Percentiles rank a stretch among this genome's conserved stretches.
phyloP scores from a whole-genome alignment of 2,329 filamentous ascomycete genomes.

The Mycosphaerelloides madeirae region DNA sequence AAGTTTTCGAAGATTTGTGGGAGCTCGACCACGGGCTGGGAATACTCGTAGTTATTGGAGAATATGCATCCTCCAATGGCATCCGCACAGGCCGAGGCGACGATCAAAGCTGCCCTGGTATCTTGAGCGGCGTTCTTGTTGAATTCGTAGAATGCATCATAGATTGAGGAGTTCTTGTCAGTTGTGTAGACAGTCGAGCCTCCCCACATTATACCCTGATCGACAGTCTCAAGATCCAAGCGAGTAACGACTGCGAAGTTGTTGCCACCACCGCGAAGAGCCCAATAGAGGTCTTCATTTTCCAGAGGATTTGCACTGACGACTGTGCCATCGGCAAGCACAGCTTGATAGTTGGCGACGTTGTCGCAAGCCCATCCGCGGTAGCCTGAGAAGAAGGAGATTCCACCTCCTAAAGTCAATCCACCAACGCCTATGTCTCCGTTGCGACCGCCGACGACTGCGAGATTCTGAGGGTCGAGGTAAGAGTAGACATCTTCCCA shows the following conservation, averaged over 20 bases:
- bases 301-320: constrained; percentile 19
- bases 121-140: constrained; percentile 7
- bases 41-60: constrained; percentile 8
- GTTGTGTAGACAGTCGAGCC: constrained; percentile 5
- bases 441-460: constrained; percentile 20
- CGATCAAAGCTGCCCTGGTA: constrained; percentile 3
- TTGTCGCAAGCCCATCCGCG: constrained; percentile 29
- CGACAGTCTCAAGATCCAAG: constrained; percentile 22
- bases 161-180: constrained; percentile 4
- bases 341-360: constrained; percentile 27
- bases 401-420: constrained; percentile 23
- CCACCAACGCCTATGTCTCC: constrained; percentile 26
- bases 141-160: constrained; percentile 12
- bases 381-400: constrained; percentile 27
- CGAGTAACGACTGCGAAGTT: constrained; percentile 30
- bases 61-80: constrained; percentile 4
- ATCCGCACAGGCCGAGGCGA: constrained; percentile 2
- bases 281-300: constrained; percentile 22
- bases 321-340: constrained; percentile 22
- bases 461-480: constrained; percentile 11
- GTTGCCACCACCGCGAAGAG: constrained; percentile 25
- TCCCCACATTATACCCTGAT: constrained; percentile 18
- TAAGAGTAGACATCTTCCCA: constrained; percentile 17
- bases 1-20: constrained; percentile 8
- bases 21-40: constrained; percentile 1